Percentiles rank a stretch among this genome's conserved stretches.
Evolutionary conservation across 225 moss, liverwort and hornwort genomes (phyloP).

Genomic region (Climacium dendroides): DNA sequence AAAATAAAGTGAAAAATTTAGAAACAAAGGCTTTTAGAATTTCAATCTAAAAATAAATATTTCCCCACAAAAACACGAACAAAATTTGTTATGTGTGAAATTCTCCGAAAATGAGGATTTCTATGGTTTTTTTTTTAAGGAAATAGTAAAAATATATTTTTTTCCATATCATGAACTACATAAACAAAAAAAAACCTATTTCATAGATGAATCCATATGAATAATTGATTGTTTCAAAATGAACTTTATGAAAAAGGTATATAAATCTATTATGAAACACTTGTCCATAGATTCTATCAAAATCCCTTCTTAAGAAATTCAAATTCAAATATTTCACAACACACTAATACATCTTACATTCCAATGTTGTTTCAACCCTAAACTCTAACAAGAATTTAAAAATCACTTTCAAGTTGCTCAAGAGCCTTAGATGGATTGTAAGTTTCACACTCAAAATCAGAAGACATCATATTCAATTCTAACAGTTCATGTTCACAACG

Average conservation of each 20-base stretch:
- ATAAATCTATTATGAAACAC: not conserved
- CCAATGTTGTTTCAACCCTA: too few species aligned
- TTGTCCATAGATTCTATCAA: not conserved
- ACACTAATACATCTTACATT: not conserved
- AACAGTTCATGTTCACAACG: not conserved
- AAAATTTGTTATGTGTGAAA: not conserved
- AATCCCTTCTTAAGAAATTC: not conserved
- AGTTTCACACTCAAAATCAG: not conserved
- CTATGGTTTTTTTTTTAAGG: accelerated
- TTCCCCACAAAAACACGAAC: too few species aligned
- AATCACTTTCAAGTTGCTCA: not conserved
- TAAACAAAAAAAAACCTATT: too few species aligned
- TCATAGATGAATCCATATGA: not conserved
- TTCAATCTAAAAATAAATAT: not conserved
- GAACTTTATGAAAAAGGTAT: not conserved
- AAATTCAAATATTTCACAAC: not conserved
- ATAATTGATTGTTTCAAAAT: not conserved
- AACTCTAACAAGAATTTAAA: accelerated
- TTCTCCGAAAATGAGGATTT: accelerated
- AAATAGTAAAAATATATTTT: too few species aligned
- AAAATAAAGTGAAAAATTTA: too few species aligned
- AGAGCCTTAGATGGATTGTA: too few species aligned
- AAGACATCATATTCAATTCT: not conserved
- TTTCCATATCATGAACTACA: too few species aligned
- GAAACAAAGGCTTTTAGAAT: not conserved